These are phyloP conservation scores for Coffea humblotiana DNA, from an alignment of 305 asterid species.

Conservation along the genomic window DNA sequence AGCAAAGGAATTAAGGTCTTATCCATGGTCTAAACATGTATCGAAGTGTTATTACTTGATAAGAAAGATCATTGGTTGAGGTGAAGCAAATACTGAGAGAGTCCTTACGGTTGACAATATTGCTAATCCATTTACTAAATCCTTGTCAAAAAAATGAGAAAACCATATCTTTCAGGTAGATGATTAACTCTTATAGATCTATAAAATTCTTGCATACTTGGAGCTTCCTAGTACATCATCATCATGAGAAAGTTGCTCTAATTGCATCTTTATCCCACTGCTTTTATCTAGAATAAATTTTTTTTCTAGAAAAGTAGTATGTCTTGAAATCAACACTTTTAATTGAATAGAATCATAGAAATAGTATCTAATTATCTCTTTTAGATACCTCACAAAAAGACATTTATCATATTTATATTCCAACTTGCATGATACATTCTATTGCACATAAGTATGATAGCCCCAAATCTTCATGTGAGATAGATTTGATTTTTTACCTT, in stretches of 20 bases:
- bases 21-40: neutral
- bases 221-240: neutral
- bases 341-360: neutral
- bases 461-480: too few species aligned
- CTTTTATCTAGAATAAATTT: neutral
- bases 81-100: neutral
- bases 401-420: neutral
- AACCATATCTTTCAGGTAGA: neutral
- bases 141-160: neutral
- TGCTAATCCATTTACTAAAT: neutral
- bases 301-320: neutral
- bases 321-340: neutral
- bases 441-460: too few species aligned
- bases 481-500: too few species aligned
- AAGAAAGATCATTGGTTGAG: neutral
- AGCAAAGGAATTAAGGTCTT: too few species aligned
- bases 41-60: neutral
- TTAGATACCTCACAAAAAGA: neutral
- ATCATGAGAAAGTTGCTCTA: neutral
- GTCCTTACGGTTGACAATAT: neutral
- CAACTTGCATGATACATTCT: too few species aligned
- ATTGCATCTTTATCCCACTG: neutral
- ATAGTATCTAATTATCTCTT: neutral
- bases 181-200: neutral
- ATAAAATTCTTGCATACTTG: neutral